phyloP scores from a whole-genome alignment of 371 early-diverging fungal genomes.

The Mortierella sp. region DNA sequence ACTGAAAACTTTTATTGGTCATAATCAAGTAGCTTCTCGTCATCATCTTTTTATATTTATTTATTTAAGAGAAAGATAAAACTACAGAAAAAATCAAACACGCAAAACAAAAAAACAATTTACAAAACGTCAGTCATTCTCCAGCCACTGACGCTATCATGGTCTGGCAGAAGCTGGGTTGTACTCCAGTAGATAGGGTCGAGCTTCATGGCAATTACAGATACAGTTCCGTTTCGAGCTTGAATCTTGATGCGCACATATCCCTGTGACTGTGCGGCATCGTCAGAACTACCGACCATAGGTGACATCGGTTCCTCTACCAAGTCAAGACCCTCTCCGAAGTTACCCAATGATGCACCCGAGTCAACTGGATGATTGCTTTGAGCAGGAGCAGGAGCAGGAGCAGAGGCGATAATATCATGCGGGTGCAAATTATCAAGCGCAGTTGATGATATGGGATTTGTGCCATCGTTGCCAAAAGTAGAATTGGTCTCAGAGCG shows the following conservation, averaged over 20 bases:
- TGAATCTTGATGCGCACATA: slow-evolving; percentile 80
- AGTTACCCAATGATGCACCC: neutral
- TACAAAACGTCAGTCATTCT: slow-evolving; percentile 44
- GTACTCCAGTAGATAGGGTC: slow-evolving; percentile 83
- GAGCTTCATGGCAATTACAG: slow-evolving; percentile 75
- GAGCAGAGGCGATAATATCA: too few species aligned
- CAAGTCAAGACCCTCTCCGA: neutral
- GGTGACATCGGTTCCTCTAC: slow-evolving; percentile 6
- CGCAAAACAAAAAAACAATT: too few species aligned
- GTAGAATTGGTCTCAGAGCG: slow-evolving; percentile 5
- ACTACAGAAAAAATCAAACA: too few species aligned
- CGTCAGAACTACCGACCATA: slow-evolving; percentile 42
- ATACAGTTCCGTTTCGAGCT: slow-evolving; percentile 67
- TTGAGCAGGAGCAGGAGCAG: neutral
- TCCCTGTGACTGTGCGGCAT: slow-evolving; percentile 66
- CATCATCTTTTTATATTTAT: too few species aligned
- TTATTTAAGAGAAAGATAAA: too few species aligned
- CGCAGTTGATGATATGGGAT: too few species aligned
- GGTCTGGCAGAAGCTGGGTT: slow-evolving; percentile 72
- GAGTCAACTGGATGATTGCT: slow-evolving; percentile 14
- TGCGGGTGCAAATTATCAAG: too few species aligned
- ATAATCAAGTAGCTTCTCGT: too few species aligned
- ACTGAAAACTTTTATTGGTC: too few species aligned
- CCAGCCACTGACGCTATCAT: slow-evolving; percentile 72
- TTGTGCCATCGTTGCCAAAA: neutral